Evolutionary conservation across 1,284 basidiomycete genomes (phyloP).

Genomic region (Mycena sp.): DNA sequence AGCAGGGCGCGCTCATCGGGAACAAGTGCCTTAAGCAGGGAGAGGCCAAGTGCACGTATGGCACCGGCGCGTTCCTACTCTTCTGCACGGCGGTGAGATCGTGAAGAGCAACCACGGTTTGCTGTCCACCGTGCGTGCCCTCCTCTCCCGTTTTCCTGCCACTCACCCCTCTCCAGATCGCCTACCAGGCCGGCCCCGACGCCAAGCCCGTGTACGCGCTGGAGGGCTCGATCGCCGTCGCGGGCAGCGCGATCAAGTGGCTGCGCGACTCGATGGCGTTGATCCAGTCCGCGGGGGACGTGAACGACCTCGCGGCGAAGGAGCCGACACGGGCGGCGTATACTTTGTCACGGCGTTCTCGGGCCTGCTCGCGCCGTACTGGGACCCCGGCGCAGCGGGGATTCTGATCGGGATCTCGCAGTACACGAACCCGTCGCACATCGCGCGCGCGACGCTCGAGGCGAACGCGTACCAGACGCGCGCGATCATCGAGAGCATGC

Average conservation of each 20-base stretch:
- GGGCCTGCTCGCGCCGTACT: conserved; percentile 91
- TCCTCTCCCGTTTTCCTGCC: conserved; percentile 32
- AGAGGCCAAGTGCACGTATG: conserved; percentile 95
- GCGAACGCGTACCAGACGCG: conserved; percentile 92
- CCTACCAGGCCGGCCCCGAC: conserved; percentile 89
- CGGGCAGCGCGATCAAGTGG: conserved; percentile 97
- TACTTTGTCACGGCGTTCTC: conserved; percentile 98
- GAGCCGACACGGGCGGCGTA: conserved; percentile 90
- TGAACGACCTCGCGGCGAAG: conserved; percentile 86
- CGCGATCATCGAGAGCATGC: conserved; percentile 95
- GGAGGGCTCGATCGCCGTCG: conserved; percentile 95
- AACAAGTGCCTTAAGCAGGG: conserved; percentile 92
- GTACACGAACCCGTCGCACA: conserved; percentile 94
- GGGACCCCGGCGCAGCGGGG: conserved; percentile 90
- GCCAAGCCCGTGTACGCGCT: conserved; percentile 90
- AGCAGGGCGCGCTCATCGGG: conserved; percentile 95
- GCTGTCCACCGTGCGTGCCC: conserved; percentile 76
- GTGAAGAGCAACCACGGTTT: conserved; percentile 89
- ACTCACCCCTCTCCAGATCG: conserved; percentile 63
- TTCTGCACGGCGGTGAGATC: conserved; percentile 91
- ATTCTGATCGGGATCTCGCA: conserved; percentile 88
- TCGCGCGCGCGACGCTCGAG: conserved; percentile 94
- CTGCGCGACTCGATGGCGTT: conserved; percentile 91
- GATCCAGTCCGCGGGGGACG: conserved; percentile 84
- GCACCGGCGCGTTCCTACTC: conserved; percentile 95